Conservation (phyloP, 805 yeast genomes). For the Kuraishia ogatae region DNA sequence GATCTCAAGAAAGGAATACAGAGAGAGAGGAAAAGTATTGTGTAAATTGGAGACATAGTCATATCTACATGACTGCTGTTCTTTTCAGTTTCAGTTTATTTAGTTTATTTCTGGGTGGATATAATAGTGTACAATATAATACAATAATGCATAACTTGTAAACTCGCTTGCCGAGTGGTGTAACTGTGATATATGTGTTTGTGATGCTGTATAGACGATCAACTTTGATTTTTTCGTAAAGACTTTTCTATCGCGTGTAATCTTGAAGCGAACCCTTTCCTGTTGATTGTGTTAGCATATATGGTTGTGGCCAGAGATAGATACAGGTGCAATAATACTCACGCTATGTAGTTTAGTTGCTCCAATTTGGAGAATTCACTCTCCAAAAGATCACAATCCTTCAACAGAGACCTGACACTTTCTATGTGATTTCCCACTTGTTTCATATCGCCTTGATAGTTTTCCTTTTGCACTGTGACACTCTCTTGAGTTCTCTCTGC, state of each 20-base stretch:
- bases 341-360: constrained; percentile 18
- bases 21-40: constrained; percentile 12
- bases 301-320: neutral
- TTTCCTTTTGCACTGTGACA: constrained; percentile 14
- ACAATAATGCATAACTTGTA: neutral
- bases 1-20: constrained; percentile 24
- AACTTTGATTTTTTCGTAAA: neutral
- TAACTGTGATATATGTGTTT: no score
- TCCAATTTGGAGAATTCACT: constrained; percentile 24
- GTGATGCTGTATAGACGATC: neutral
- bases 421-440: constrained; percentile 12
- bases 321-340: neutral
- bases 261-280: neutral
- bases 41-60: neutral
- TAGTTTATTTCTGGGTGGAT: neutral
- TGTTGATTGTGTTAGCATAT: neutral
- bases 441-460: constrained; percentile 14
- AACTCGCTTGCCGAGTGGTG: no score
- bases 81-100: neutral
- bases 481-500: constrained; percentile 19
- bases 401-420: constrained; percentile 10
- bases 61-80: neutral
- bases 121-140: neutral
- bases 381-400: constrained; percentile 16
- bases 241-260: neutral